Percentiles rank a stretch among this genome's conserved stretches.
These are phyloP conservation scores for Aspergillus cristatus DNA, from an alignment of 495 filamentous ascomycete species.

Conservation along the genomic window DNA sequence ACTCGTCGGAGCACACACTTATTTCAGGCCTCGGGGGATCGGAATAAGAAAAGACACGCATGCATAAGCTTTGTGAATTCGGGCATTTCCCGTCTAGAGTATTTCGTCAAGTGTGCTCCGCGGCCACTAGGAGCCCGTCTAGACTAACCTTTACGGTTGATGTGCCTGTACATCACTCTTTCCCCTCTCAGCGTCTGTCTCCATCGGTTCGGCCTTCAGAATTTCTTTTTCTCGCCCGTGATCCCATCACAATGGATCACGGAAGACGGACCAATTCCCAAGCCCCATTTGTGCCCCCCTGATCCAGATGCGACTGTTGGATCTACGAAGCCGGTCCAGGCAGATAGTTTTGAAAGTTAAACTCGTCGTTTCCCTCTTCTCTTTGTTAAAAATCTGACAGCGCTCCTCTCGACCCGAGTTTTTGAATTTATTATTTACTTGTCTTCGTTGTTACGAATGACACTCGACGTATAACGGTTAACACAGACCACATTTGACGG, in stretches of 20 bases:
- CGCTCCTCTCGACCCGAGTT: background rate
- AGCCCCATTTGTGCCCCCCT: conserved; percentile 4
- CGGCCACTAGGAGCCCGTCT: no score
- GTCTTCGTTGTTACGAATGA: background rate
- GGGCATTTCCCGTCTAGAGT: no score
- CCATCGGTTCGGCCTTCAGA: conserved; percentile 9
- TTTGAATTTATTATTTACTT: background rate
- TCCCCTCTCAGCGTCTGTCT: background rate
- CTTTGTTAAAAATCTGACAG: background rate
- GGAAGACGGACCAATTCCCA: conserved; percentile 5
- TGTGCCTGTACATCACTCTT: no score
- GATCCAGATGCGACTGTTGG: conserved; percentile 7
- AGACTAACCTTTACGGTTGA: no score
- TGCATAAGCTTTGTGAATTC: no score
- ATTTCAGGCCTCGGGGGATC: background rate
- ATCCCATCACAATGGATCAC: conserved; percentile 5
- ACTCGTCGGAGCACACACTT: background rate
- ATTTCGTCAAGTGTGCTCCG: no score
- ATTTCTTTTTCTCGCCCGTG: conserved; percentile 3
- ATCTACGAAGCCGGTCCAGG: conserved; percentile 9
- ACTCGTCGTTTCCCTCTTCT: conserved; percentile 1
- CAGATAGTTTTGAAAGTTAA: conserved; percentile 3
- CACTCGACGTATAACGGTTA: background rate
- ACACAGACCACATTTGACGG: background rate
- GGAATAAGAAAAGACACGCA: no score